Conservation (phyloP, 768 basidiomycete genomes). For the Tulasnella sp. region DNA sequence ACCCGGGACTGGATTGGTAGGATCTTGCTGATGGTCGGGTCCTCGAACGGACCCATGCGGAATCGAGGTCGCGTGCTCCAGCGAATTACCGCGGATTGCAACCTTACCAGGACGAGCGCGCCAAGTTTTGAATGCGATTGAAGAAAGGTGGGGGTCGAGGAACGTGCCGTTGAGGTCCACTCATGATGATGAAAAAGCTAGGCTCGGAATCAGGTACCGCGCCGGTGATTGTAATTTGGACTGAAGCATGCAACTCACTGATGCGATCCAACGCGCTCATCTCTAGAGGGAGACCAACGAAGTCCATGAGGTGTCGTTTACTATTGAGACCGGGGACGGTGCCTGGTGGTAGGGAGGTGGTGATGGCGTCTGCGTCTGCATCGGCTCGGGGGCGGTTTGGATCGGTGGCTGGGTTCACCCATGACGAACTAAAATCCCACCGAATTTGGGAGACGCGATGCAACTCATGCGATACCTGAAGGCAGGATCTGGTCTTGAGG, state of each 20-base stretch:
- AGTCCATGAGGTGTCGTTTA: conserved; percentile 46
- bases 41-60: conserved; percentile 53
- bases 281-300: conserved; percentile 76
- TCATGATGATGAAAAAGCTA: conserved; percentile 39
- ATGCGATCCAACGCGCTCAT: conserved; percentile 68
- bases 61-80: conserved; percentile 60
- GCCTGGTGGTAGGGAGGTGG: conserved; percentile 22
- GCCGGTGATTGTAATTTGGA: conserved; percentile 6
- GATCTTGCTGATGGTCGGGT: conserved; percentile 57
- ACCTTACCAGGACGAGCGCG: conserved; percentile 62
- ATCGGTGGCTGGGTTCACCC: no score
- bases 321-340: conserved; percentile 28
- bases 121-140: conserved; percentile 75
- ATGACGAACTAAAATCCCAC: no score
- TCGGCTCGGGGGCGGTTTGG: background rate
- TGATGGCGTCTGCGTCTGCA: background rate
- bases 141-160: conserved; percentile 67
- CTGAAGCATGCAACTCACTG: conserved; percentile 50
- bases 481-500: no score
- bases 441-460: no score
- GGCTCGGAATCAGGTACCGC: no score
- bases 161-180: conserved; percentile 56
- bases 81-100: conserved; percentile 73
- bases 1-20: conserved; percentile 36
- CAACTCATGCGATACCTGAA: no score